These are phyloP conservation scores for Colletotrichum costaricense DNA, from an alignment of 2,329 filamentous ascomycete genomes.

Conservation along the genomic window DNA sequence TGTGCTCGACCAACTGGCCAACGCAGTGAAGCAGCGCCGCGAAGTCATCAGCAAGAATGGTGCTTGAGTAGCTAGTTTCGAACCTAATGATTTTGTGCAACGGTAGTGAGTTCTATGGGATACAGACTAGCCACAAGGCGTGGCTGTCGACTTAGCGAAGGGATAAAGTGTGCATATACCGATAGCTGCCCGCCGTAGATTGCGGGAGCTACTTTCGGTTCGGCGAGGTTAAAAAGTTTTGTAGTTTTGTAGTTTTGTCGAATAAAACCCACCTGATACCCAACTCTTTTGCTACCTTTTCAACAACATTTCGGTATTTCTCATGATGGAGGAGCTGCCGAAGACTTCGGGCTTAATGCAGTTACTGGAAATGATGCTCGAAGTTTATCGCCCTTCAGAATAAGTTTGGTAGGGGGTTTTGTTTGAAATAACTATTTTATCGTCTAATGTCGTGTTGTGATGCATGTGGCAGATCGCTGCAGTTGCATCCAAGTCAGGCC, in stretches of 20 bases:
- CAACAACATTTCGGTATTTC: not conserved
- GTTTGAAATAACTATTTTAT: not conserved
- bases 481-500: conserved; percentile 3
- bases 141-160: not conserved
- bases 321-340: too few species aligned
- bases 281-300: not conserved
- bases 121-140: not conserved
- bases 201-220: conserved; percentile 4
- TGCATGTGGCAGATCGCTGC: not conserved
- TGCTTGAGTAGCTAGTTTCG: not conserved
- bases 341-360: not conserved
- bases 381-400: not conserved
- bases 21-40: conserved; percentile 81
- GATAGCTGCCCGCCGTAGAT: not conserved
- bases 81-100: not conserved
- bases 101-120: too few species aligned
- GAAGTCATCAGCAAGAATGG: conserved; percentile 45
- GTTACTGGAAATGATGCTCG: not conserved
- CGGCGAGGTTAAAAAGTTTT: not conserved
- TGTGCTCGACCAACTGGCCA: conserved; percentile 81
- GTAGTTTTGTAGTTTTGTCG: not conserved
- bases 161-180: conserved; percentile 11
- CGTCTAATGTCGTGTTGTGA: conserved; percentile 21
- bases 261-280: conserved; percentile 5
- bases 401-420: not conserved